Base-by-base conservation (phyloP, 495 filamentous ascomycete species). In the Hamigera avellanea region DNA sequence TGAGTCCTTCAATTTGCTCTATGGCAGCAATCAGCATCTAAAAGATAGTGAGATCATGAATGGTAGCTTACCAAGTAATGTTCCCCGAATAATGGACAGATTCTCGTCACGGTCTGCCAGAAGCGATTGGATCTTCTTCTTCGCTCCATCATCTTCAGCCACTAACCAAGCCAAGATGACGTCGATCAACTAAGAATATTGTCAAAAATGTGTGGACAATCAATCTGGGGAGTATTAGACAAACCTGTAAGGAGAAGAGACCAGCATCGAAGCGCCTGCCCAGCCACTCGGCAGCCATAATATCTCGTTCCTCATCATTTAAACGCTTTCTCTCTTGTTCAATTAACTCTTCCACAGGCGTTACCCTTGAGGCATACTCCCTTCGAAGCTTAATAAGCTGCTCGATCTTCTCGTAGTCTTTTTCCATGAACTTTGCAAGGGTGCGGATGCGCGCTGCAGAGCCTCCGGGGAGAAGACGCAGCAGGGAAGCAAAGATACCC, bases 371-470 rank as follows among this genome's bases (percentile, higher is more conserved):
- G 0, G 73, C 73, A 55, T 83, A 93, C 10, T 84, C 81, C 17
- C 75, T 63, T 27, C 93, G 66, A 25, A 95, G 56, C 42, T 69
- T 67, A 27, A 91, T 56, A 1, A 93, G 65, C 47, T 76, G 81
- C 8, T 47, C 61, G 9, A 82, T 76, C 59, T 93, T 93, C 40
- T 86, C 83, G 52, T 93, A 95, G 40, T 95, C 81, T 45, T 83
- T 89, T 60, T 95, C 88, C 28, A 93, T 80, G 53, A 99, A 96
- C 49, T 99, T 99, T 2, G 87, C 91, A 0, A 96, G 69, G 5
- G 81, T 72, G 2, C 91, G 72, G 19, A 95, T 87, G 1, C 91
- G 69, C n/a, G 75, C 64, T 1, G 83, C 67, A 8, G 81, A 84
- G n/a, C 85, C 75, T 3, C 76, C 81, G 0, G 86, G 86, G 2